Evolutionary conservation across 768 basidiomycete species (phyloP), one percentile per base, ranked within the genome.

Genomic region (Suillus subaureus): DNA sequence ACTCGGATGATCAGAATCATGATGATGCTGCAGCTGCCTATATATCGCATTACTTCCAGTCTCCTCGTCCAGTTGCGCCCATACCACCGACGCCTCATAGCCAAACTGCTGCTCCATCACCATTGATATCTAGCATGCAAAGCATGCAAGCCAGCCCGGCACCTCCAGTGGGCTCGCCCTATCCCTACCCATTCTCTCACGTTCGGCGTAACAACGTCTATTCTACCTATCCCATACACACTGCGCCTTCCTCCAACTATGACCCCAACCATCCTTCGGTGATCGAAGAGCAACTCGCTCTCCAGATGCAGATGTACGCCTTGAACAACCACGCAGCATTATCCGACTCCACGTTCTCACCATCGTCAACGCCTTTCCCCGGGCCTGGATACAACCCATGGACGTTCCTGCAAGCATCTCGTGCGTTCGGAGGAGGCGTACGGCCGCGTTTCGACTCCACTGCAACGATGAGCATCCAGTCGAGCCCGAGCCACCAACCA

Each of bases 71-170:
- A 0, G 85, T 87, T 65, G 92, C 90, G 0, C 92, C 92, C 21
- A 83, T 93, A 47, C 92, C 92, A 0, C 91, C 92, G 0, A 93
- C 92, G 0, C 92, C 91, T 4, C 89, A 90, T 63, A 89, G 85
- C 58, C 88, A 90, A 65, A 90, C 90, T 0, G 85, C 89, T 11
- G 89, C 90, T 1, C 89, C 90, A 0, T 89, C 90, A 0, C 91
- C 91, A 0, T 77, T 88, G 31, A 73, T 89, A 26, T 85, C 87
- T 2, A 82, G 81, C 49, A 80, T 80, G 64, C 84, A 84, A 57
- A 83, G 81, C 51, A 80, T 80, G 64, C 84, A 84, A 56, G 81
- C 79, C 16, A 88, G 85, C 67, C 86, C 88, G 0, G 79, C 86
- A 3, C 80, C 82, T 11, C 85, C 84, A 6, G 84, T 80, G 6